Percentiles rank a stretch among this genome's conserved stretches.
phyloP scores from a whole-genome alignment of 2,329 filamentous ascomycete genomes.

The Epichloe elymi region DNA sequence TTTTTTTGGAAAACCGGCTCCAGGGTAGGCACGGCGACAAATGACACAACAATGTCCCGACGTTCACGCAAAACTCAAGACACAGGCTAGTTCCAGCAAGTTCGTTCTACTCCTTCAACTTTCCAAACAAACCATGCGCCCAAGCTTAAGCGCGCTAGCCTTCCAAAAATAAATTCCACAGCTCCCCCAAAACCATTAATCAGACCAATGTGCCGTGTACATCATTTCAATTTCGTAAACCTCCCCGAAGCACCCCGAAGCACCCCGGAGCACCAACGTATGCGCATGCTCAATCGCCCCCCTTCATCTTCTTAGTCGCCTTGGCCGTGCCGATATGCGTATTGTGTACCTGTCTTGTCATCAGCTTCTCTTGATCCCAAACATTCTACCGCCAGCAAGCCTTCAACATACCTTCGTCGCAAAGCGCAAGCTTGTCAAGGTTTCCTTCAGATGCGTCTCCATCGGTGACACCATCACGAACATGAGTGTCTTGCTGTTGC shows the following conservation, averaged over 20 bases:
- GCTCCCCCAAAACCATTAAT: conserved; percentile 1
- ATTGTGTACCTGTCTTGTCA: conserved; percentile 52
- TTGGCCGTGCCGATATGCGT: conserved; percentile 87
- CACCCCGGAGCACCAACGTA: neutral
- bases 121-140: neutral
- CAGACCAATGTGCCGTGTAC: conserved; percentile 1
- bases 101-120: neutral
- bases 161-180: neutral
- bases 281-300: conserved; percentile 5
- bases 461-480: conserved; percentile 96
- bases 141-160: neutral
- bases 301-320: conserved; percentile 49
- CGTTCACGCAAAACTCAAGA: neutral
- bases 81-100: neutral
- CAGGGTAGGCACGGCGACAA: neutral
- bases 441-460: conserved; percentile 83
- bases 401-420: conserved; percentile 63
- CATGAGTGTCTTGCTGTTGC: conserved; percentile 97
- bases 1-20: neutral
- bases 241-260: neutral
- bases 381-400: neutral
- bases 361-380: conserved; percentile 1
- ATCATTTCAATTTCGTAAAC: conserved; percentile 4
- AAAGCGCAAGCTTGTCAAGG: conserved; percentile 86
- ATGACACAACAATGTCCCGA: neutral